These are phyloP conservation scores for Coprinopsis marcescibilis DNA, from an alignment of 768 basidiomycete species.

Conservation along the genomic window DNA sequence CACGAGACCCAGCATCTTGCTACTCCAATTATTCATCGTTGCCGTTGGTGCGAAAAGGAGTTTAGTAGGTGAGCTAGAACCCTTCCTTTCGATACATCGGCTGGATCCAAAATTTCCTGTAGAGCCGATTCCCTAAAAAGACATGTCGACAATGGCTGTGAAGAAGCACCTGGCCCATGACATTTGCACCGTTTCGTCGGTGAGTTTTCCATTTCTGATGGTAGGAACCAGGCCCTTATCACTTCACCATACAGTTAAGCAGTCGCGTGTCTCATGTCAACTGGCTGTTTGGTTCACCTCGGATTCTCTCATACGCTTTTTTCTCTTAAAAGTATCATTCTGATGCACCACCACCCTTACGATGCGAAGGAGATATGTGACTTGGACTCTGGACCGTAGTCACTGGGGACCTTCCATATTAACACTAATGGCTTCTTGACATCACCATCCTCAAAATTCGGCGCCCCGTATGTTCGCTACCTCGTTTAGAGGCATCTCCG, in stretches of 20 bases:
- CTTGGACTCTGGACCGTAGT: no score
- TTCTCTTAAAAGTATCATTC: conserved; percentile 7
- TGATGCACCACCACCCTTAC: neutral
- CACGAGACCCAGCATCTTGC: conserved; percentile 70
- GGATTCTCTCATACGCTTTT: neutral
- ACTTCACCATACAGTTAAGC: conserved; percentile 9
- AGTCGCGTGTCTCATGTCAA: neutral
- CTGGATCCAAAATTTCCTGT: conserved; percentile 12
- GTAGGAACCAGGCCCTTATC: conserved; percentile 17
- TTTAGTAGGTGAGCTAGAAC: conserved; percentile 53
- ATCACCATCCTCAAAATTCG: neutral
- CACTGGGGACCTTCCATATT: no score
- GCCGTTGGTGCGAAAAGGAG: conserved; percentile 69
- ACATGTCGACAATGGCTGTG: conserved; percentile 78
- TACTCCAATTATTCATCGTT: conserved; percentile 59
- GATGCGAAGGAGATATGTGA: no score
- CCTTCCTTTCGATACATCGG: conserved; percentile 9
- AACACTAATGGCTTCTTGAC: no score
- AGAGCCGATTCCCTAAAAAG: conserved; percentile 72
- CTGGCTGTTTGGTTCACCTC: neutral
- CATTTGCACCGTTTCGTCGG: conserved; percentile 5
- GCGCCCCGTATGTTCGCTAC: neutral
- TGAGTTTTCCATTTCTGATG: conserved; percentile 13
- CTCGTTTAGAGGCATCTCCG: neutral
- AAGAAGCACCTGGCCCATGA: conserved; percentile 40